These are phyloP conservation scores for Clarireedia hainanense DNA, from an alignment of 2,329 filamentous ascomycete genomes.

Conservation along the genomic window DNA sequence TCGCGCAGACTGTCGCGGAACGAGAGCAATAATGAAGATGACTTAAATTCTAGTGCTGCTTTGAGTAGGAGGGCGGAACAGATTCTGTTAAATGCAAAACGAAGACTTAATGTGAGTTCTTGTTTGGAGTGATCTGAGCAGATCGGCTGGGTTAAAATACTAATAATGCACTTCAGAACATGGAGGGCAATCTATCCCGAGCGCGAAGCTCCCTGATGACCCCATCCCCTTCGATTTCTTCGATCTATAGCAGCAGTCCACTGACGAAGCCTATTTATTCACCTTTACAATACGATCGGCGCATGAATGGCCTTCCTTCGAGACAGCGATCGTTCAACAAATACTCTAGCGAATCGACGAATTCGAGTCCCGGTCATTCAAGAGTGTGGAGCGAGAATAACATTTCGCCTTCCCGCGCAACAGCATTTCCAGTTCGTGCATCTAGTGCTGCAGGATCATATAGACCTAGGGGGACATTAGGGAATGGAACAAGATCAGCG, in stretches of 20 bases:
- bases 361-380: slow-evolving; percentile 41
- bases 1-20: slow-evolving; percentile 20
- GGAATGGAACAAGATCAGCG: neutral
- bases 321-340: slow-evolving; percentile 20
- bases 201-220: slow-evolving; percentile 60
- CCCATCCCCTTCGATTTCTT: slow-evolving; percentile 40
- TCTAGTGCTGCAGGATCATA: slow-evolving; percentile 54
- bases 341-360: slow-evolving; percentile 18
- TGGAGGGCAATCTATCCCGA: slow-evolving; percentile 84
- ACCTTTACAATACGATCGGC: slow-evolving; percentile 18
- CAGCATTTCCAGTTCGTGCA: slow-evolving; percentile 45
- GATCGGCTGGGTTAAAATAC: neutral
- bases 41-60: slow-evolving; percentile 63
- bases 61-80: slow-evolving; percentile 78
- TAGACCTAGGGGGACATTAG: slow-evolving; percentile 25
- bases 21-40: slow-evolving; percentile 36
- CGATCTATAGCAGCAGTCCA: slow-evolving; percentile 33
- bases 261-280: slow-evolving; percentile 29
- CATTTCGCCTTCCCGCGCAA: slow-evolving; percentile 36
- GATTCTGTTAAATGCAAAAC: slow-evolving; percentile 89
- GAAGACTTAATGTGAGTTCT: slow-evolving; percentile 67
- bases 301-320: slow-evolving; percentile 13
- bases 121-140: neutral
- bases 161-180: slow-evolving; percentile 51
- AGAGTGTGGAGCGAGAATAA: slow-evolving; percentile 56